A percentile compares a stretch with the other conserved stretches of the same genome.
Evolutionary conservation across 2,329 filamentous ascomycete species (phyloP).

Genomic region (Penicillium sp.): DNA sequence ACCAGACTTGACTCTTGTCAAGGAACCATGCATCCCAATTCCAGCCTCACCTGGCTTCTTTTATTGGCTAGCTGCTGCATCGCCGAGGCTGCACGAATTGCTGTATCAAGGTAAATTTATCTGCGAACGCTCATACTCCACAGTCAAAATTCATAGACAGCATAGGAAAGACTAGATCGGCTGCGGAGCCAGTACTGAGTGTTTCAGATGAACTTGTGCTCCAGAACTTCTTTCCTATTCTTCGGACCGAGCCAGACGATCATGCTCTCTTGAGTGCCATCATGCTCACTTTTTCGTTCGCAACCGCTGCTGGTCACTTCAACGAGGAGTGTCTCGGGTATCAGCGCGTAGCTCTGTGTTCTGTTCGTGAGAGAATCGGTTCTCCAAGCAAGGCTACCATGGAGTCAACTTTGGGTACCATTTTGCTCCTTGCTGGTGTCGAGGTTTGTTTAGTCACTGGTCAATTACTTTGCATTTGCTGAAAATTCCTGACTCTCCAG

Average conservation of each 20-base stretch:
- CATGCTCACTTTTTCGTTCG: conserved; percentile 45
- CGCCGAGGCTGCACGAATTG: background rate
- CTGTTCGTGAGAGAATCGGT: conserved; percentile 40
- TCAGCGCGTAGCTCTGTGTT: conserved; percentile 35
- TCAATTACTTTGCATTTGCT: background rate
- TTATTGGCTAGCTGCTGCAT: conserved; percentile 5
- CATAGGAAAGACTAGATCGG: background rate
- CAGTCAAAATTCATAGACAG: background rate
- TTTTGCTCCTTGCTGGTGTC: conserved; percentile 46
- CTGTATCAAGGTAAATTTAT: conserved; percentile 3
- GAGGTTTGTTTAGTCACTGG: conserved; percentile 37
- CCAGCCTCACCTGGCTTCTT: background rate
- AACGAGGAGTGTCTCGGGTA: conserved; percentile 41
- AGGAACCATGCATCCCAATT: background rate
- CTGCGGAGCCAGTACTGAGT: conserved; percentile 43
- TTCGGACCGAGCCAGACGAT: conserved; percentile 38
- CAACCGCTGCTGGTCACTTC: conserved; percentile 17
- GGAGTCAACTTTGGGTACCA: conserved; percentile 46
- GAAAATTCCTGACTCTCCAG: conserved; percentile 23
- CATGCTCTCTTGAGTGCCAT: conserved; percentile 43
- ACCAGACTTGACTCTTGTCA: no score
- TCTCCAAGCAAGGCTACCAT: conserved; percentile 31
- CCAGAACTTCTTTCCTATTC: conserved; percentile 42
- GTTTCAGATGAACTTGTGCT: conserved; percentile 40
- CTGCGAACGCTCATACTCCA: background rate